A percentile compares a stretch with the other conserved stretches of the same genome.
Evolutionary conservation across 768 basidiomycete genomes (phyloP).

Genomic region (Terana coerulea): DNA sequence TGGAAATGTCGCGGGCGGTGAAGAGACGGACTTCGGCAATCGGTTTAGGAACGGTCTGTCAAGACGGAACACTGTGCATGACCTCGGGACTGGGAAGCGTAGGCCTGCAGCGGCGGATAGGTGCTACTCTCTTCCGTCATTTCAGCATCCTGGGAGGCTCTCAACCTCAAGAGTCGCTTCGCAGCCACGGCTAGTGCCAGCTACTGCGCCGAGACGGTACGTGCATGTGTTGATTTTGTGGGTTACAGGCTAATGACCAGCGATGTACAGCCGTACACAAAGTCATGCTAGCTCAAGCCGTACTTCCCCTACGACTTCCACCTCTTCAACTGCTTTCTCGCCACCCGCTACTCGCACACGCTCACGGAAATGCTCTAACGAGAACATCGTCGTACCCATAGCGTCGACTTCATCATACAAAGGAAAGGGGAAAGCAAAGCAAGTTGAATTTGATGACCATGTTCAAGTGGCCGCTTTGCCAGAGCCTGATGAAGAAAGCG

Average conservation of each 20-base stretch:
- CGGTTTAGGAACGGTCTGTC: conserved; percentile 37
- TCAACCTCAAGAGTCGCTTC: not conserved
- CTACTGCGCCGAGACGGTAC: conserved; percentile 5
- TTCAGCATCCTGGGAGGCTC: conserved; percentile 6
- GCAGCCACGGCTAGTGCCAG: not conserved
- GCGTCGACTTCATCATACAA: conserved; percentile 33
- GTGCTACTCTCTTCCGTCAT: conserved; percentile 50
- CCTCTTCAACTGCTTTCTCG: conserved; percentile 37
- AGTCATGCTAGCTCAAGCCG: conserved; percentile 39
- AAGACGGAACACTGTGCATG: conserved; percentile 60
- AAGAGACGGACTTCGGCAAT: conserved; percentile 45
- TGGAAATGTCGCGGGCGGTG: conserved; percentile 69
- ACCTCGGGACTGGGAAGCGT: conserved; percentile 35
- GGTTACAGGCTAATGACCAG: not conserved
- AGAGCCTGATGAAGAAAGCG: conserved; percentile 49
- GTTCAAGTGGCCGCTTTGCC: conserved; percentile 33
- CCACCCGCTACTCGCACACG: conserved; percentile 73
- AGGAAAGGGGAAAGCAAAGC: conserved; percentile 62
- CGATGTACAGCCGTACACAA: conserved; percentile 14
- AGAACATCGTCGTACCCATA: conserved; percentile 21
- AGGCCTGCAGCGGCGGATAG: conserved; percentile 47
- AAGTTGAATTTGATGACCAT: conserved; percentile 66
- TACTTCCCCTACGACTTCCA: conserved; percentile 49
- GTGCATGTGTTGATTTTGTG: not conserved
- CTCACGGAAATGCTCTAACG: conserved; percentile 52